phyloP scores from a whole-genome alignment of 176 grass and related monocot genomes.

The Hsuehochloa calcarea region DNA sequence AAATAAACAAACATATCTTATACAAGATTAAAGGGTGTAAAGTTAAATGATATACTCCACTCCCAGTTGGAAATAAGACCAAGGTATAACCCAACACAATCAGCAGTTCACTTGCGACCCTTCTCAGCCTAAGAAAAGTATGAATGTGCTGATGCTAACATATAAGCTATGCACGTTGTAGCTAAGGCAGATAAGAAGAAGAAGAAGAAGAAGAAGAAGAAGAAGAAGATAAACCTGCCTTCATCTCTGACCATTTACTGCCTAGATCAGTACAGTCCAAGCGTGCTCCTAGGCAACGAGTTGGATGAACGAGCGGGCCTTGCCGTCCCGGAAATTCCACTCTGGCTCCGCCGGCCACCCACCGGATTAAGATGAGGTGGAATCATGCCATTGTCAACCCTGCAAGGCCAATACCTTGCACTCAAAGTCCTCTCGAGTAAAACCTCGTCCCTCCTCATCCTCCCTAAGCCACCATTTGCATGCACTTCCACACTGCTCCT shows the following conservation, averaged over 20 bases:
- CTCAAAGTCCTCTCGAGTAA: constrained; percentile 67
- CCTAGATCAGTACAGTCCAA: constrained; percentile 45
- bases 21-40: constrained; percentile 18
- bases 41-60: constrained; percentile 22
- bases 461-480: constrained; percentile 37
- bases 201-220: neutral
- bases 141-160: constrained; percentile 1
- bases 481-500: constrained; percentile 55
- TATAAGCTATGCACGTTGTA: constrained; percentile 31
- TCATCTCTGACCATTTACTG: neutral
- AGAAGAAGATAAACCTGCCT: constrained; percentile 6
- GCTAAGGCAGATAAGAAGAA: neutral
- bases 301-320: constrained; percentile 48
- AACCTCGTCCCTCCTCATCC: constrained; percentile 65
- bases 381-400: constrained; percentile 35
- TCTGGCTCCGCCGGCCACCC: constrained; percentile 36
- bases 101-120: neutral
- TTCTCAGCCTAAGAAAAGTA: constrained; percentile 21
- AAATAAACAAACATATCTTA: constrained; percentile 13
- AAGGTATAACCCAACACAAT: constrained; percentile 35
- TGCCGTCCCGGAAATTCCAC: constrained; percentile 31
- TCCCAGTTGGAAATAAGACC: constrained; percentile 21
- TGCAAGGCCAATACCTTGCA: constrained; percentile 48
- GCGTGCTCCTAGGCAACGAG: constrained; percentile 39
- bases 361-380: constrained; percentile 44